Conservation (phyloP, 768 basidiomycete species). For the Harrya chromipes region DNA sequence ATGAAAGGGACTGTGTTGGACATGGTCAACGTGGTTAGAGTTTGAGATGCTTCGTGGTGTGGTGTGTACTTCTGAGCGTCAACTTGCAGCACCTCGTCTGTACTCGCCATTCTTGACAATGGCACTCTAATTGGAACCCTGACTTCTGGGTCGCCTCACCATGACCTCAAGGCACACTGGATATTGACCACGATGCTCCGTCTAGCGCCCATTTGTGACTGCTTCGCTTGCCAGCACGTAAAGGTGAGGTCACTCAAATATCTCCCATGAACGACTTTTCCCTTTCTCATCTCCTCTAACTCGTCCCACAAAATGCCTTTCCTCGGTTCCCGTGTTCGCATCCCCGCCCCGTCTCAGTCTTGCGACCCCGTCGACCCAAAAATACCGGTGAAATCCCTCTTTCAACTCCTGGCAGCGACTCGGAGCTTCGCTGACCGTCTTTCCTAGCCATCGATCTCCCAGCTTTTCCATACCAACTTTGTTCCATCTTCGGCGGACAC, state of each 20-base stretch:
- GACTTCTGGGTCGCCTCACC: too few relatives aligned
- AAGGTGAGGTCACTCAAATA: background rate
- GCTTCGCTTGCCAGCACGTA: slow-evolving; percentile 1
- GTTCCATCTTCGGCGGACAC: slow-evolving; percentile 26
- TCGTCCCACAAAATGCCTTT: too few relatives aligned
- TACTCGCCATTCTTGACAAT: slow-evolving; percentile 18
- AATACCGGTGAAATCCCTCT: slow-evolving; percentile 23
- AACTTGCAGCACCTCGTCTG: slow-evolving; percentile 9
- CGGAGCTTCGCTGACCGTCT: background rate
- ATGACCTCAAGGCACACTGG: too few relatives aligned
- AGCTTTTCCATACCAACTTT: slow-evolving; percentile 28
- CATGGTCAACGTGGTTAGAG: slow-evolving; percentile 8
- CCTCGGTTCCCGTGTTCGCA: too few relatives aligned
- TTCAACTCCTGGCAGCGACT: too few relatives aligned
- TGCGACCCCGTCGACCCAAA: slow-evolving; percentile 11
- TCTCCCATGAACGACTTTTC: background rate
- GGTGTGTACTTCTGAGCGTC: background rate
- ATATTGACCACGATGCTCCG: too few relatives aligned
- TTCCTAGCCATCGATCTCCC: slow-evolving; percentile 22
- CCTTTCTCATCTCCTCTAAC: background rate
- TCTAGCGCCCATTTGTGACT: too few relatives aligned
- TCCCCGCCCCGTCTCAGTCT: too few relatives aligned
- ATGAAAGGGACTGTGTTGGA: background rate
- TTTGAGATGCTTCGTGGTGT: too few relatives aligned
- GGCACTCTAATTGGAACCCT: slow-evolving; percentile 6